Evolutionary conservation across 345 rosid species (phyloP).

Genomic region (Geranium rotundifolium): DNA sequence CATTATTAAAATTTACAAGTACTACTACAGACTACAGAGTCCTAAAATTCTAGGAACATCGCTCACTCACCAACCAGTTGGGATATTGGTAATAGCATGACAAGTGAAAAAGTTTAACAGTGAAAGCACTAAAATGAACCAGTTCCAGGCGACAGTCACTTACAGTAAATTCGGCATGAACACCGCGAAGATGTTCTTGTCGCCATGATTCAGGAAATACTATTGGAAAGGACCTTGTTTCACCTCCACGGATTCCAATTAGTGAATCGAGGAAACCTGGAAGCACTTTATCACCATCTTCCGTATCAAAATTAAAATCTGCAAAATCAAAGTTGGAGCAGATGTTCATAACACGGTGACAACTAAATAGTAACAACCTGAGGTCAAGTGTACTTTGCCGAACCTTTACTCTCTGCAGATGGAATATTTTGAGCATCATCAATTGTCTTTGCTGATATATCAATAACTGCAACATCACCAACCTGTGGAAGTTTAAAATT

Average conservation of each 20-base stretch:
- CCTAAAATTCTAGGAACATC: too few relatives aligned
- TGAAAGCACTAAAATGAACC: slow-evolving; percentile 11
- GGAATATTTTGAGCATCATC: slow-evolving; percentile 55
- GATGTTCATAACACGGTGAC: too few relatives aligned
- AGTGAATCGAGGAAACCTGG: slow-evolving; percentile 79
- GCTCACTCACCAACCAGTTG: too few relatives aligned
- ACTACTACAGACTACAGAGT: too few relatives aligned
- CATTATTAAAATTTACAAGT: too few relatives aligned
- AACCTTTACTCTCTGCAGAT: slow-evolving; percentile 88
- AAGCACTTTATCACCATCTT: slow-evolving; percentile 64
- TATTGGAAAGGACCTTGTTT: slow-evolving; percentile 72
- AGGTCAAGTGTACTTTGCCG: slow-evolving; percentile 9
- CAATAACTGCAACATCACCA: slow-evolving; percentile 74
- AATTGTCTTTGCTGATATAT: slow-evolving; percentile 68
- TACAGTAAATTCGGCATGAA: slow-evolving; percentile 80
- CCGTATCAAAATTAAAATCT: slow-evolving; percentile 90
- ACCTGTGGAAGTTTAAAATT: slow-evolving; percentile 34
- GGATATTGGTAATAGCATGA: too few relatives aligned
- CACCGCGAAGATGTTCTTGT: slow-evolving; percentile 75
- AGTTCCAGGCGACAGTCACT: slow-evolving; percentile 11
- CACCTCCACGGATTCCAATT: slow-evolving; percentile 56
- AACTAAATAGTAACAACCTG: not conserved
- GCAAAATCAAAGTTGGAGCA: slow-evolving; percentile 9
- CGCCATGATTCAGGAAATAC: slow-evolving; percentile 82
- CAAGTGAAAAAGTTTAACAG: not conserved